A percentile compares a stretch with the other conserved stretches of the same genome.
Conservation (phyloP, 2,329 filamentous ascomycete species). For the Beauveria caledonica region DNA sequence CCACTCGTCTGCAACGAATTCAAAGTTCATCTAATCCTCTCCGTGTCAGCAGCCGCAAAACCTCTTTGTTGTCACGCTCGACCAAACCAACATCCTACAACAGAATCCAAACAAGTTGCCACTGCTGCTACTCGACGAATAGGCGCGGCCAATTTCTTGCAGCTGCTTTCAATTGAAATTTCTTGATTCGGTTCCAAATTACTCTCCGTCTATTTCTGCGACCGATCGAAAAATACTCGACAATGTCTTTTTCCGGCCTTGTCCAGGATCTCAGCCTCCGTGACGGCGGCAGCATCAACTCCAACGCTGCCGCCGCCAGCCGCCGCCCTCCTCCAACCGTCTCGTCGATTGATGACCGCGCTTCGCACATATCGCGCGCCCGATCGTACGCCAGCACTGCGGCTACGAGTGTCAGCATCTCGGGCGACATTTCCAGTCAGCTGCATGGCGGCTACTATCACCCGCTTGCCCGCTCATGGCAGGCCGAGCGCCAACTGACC, state of each 20-base stretch:
- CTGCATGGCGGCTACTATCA: constrained; percentile 78
- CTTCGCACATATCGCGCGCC: constrained; percentile 54
- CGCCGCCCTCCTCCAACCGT: constrained; percentile 33
- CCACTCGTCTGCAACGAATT: constrained; percentile 4
- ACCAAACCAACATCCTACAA: not conserved
- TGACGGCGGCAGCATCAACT: constrained; percentile 36
- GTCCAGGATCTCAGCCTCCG: constrained; percentile 57
- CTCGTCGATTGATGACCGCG: constrained; percentile 46
- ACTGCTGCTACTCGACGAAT: not conserved
- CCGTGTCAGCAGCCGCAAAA: not conserved
- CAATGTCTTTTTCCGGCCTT: constrained; percentile 61
- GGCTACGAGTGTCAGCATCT: constrained; percentile 61
- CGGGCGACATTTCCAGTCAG: constrained; percentile 72
- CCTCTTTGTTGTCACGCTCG: not conserved
- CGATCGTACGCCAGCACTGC: constrained; percentile 60
- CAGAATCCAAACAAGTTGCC: not conserved
- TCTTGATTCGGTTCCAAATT: not conserved
- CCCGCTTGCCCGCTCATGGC: constrained; percentile 71
- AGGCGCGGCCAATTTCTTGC: not conserved
- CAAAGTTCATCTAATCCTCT: constrained; percentile 7
- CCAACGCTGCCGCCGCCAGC: constrained; percentile 25
- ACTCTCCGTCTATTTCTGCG: not conserved
- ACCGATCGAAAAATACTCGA: constrained; percentile 5
- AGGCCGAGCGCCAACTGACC: constrained; percentile 75
- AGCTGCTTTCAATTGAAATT: not conserved